Evolutionary conservation across 2,329 filamentous ascomycete species (phyloP).

Genomic region (Colletotrichum camelliae): DNA sequence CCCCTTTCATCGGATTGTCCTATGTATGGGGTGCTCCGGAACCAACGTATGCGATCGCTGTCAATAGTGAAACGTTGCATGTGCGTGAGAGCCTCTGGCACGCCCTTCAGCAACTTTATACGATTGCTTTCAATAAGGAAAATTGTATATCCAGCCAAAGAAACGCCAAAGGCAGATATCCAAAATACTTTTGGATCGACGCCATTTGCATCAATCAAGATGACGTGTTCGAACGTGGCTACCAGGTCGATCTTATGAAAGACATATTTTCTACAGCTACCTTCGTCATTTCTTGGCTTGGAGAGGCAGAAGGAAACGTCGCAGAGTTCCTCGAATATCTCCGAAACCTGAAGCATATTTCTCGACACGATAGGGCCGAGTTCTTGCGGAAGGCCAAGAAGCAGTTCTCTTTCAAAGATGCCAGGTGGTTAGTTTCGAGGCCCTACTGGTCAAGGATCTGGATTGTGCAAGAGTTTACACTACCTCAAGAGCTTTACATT

Average conservation of each 20-base stretch:
- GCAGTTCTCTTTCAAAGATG: background rate
- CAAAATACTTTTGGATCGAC: slow-evolving; percentile 38
- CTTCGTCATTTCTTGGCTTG: slow-evolving; percentile 40
- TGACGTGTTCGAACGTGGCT: slow-evolving; percentile 37
- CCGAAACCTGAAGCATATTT: slow-evolving; percentile 28
- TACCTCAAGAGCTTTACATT: background rate
- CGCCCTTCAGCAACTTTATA: background rate
- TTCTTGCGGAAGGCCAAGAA: slow-evolving; percentile 20
- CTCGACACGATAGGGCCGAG: slow-evolving; percentile 13
- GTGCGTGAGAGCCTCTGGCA: background rate
- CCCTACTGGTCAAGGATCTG: slow-evolving; percentile 3
- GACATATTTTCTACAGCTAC: slow-evolving; percentile 38
- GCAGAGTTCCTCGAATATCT: background rate
- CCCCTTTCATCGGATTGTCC: slow-evolving; percentile 26
- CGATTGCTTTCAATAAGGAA: background rate
- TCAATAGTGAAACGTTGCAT: background rate
- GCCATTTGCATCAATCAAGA: slow-evolving; percentile 45
- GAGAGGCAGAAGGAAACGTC: slow-evolving; percentile 7
- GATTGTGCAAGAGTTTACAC: slow-evolving; percentile 2
- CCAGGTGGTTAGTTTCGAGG: background rate
- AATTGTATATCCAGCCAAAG: background rate
- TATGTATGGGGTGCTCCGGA: slow-evolving; percentile 27
- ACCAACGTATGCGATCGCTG: background rate
- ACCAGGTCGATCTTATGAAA: slow-evolving; percentile 44
- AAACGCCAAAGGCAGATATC: background rate